Evolutionary conservation across 805 yeast species (phyloP), one percentile per base, ranked within the genome.

Genomic region (Yarrowia phangngaensis): DNA sequence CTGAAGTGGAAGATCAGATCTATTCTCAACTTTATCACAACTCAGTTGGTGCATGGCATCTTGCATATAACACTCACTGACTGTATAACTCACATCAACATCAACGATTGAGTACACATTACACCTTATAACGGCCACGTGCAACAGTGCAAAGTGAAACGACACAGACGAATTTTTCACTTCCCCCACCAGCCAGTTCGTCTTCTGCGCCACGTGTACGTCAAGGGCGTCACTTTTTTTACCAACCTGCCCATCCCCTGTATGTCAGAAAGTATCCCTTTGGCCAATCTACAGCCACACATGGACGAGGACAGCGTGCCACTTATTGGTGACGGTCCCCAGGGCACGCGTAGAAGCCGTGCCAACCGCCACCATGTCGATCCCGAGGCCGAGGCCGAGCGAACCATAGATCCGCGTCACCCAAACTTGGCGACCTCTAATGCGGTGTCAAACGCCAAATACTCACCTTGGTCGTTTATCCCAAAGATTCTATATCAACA

Each of bases 401-500:
- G 34, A 13, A 48, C 16, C 9, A 24, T 53, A 6, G 32, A 55
- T 8, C 35, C 38, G 2, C 16, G 49, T 2, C 29, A 32, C 9
- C 26, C 40, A 27, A 60, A 63, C 52, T 29, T 24, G 28, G 65
- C 50, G 52, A 61, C 92, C 1, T 67, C 86, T 9, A 92, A 92
- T 63, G 85, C 92, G 6, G 76, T 92, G 11, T 84, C 95, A 36
- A 92, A 92, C 65, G 97, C 98, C 16, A 90, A 89, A 66, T 92
- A 92, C 67, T 85, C 85, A 58, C 85, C 92, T 2, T 62, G 87
- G 27, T 80, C 95, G 1, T 92, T 92, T 60, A 67, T 92, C 8
- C 99, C 99, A 3, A 73, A 86, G 32, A 79, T 92, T 49, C 73
- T 92, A 22, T 94, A 84, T 64, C 96, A 90, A 63, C 99, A 92